Base-by-base conservation (phyloP, 208 protist genomes). In the Wallacemonas sp. region DNA sequence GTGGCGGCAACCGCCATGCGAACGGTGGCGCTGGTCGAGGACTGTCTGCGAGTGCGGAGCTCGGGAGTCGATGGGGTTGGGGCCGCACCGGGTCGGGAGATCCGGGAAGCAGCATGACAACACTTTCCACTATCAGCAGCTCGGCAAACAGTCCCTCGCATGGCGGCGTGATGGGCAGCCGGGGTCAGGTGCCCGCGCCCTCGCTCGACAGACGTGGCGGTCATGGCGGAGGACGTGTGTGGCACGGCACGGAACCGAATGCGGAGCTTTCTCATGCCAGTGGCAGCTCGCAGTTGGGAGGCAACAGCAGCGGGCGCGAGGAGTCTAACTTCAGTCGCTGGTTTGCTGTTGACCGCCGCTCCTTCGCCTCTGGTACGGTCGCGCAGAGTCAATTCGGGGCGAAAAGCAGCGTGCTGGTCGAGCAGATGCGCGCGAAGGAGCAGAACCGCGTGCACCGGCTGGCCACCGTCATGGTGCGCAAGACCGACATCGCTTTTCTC, bases 401-500 rank as follows among this genome's bases (percentile, higher is more conserved):
- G 14, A 19, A 68, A 34, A 63, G 54, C 30, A 39, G 38, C 30
- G 49, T 71, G 28, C 28, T 66, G 14, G 47, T 79, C 2, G 67
- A 66, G 34, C 39, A 68, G 15, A 22, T 73, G 21, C 70, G 66
- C 45, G 30, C 1, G 0, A 38, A 34, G 14, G 61, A 75, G 24
- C 59, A 68, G 49, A 47, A 63, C 2, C n/a, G 30, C 28, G 53
- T 12, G 47, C 46, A 38, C 27, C 56, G 30, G 0, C 24, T 39
- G 11, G 30, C 15, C 0, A 56, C 65, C 33, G 36, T 64, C 6
- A 65, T 49, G 46, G 38, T 72, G 26, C 59, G 62, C 14, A 62
- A 68, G 34, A 55, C 56, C 15, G 62, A 82, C 31, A 26, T 70
- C 31, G 47, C 61, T 15, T 75, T 72, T 14, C 17, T 75, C 22